Base-by-base conservation (phyloP, 176 grass and related monocot genomes). In the Rhynchospora breviuscula region DNA sequence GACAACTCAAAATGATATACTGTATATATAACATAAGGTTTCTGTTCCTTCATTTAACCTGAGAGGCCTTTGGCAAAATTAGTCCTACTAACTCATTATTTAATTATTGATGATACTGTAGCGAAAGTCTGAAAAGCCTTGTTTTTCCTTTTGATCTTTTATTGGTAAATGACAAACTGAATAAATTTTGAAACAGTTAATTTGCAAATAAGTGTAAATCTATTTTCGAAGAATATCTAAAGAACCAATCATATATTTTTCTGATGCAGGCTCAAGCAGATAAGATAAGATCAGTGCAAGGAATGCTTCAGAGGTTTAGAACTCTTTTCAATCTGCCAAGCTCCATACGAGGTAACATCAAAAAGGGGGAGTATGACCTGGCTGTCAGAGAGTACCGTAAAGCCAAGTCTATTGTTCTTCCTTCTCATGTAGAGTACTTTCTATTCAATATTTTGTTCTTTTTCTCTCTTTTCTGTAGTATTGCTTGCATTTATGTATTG, bases 351-450 rank as follows among this genome's bases (percentile, higher is more conserved):
- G 91, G 89, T 68, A 99, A 90, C 87, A 99, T 99, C 57, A 95
- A 77, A 76, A 99, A 99, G 87, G 93, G 96, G 75, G 96, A 99
- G 86, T 99, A 99, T 5, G 96, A 99, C 85, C 87, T 99, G 84
- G 96, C 96, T 88, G 96, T 99, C 86, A 95, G 96, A 89, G 96
- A 99, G 85, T 99, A 99, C 85, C 90, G 94, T 74, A 99, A 99
- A 95, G 96, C 93, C 81, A 99, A 99, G 85, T 99, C 96, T 67
- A 99, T 99, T 85, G 93, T 95, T 88, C 96, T 99, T 88, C 96
- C 96, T 90, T 95, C 96, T 67, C 96, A 95, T 93, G 96, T 99
- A 94, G 1, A 86, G 13, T 18, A 48, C 18, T 53, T 33, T 43
- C 44, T 43, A 62, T 17, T 75, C 4, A 52, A 10, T 13, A 52